Evolutionary conservation across 1,139 yeast species (phyloP).

Genomic region (Kluyveromyces sp.): DNA sequence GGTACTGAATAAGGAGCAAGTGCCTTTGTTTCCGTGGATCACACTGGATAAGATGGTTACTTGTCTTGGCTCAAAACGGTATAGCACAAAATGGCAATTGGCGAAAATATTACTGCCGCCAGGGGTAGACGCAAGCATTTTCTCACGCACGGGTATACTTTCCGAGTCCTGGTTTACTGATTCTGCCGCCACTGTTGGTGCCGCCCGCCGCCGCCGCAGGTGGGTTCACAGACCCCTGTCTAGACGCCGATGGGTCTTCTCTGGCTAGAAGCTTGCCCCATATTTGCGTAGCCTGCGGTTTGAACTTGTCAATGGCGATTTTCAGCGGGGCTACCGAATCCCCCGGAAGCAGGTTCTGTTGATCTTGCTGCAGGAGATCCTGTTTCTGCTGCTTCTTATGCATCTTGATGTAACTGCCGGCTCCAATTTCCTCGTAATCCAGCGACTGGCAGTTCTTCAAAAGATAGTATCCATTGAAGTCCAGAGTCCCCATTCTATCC

Average conservation of each 20-base stretch:
- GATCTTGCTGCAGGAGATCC: too few species aligned
- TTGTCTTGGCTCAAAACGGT: conserved; percentile 16
- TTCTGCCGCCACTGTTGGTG: neutral
- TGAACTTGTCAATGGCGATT: conserved; percentile 11
- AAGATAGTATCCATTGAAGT: conserved; percentile 40
- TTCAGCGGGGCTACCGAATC: neutral
- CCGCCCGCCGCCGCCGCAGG: too few species aligned
- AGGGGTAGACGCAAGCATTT: neutral
- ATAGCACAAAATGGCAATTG: conserved; percentile 2
- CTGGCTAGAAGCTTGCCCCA: conserved; percentile 21
- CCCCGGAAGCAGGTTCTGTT: neutral
- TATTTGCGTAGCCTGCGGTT: conserved; percentile 19
- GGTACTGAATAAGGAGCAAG: neutral
- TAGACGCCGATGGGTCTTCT: neutral
- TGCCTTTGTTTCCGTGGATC: conserved; percentile 23
- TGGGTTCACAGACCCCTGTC: too few species aligned
- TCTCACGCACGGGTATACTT: too few species aligned
- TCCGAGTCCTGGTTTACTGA: neutral
- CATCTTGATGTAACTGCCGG: neutral
- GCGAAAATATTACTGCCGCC: neutral
- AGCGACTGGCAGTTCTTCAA: conserved; percentile 26
- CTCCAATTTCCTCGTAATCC: conserved; percentile 33
- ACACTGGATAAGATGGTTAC: conserved; percentile 18
- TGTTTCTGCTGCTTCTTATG: neutral
- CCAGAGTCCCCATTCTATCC: conserved; percentile 52